Evolutionary conservation across 2,329 filamentous ascomycete species (phyloP).

Genomic region (Phaeophleospora eucalypticola): DNA sequence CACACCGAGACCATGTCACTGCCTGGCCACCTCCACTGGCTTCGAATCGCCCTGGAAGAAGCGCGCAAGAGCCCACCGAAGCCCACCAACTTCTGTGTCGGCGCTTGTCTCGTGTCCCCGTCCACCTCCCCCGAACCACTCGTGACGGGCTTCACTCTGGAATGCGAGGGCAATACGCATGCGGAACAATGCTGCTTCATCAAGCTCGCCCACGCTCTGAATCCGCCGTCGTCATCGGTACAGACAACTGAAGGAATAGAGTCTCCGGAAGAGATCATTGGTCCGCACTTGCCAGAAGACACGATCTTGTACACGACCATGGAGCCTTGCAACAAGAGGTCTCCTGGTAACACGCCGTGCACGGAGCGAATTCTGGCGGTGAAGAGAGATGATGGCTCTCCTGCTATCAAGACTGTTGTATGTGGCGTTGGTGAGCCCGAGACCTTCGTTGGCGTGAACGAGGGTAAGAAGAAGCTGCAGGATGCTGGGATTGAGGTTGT

Average conservation of each 20-base stretch:
- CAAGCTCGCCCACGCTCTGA: conserved; percentile 54
- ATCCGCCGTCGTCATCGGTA: neutral
- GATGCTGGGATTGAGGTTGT: conserved; percentile 70
- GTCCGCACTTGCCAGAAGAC: conserved; percentile 48
- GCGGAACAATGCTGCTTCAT: conserved; percentile 88
- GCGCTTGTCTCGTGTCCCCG: conserved; percentile 64
- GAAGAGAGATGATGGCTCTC: conserved; percentile 45
- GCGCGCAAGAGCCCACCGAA: conserved; percentile 77
- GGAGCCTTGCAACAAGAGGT: conserved; percentile 72
- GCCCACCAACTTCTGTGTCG: conserved; percentile 89
- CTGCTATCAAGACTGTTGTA: conserved; percentile 71
- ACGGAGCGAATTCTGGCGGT: conserved; percentile 67
- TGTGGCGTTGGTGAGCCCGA: conserved; percentile 85
- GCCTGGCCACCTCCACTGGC: conserved; percentile 42
- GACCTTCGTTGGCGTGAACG: conserved; percentile 81
- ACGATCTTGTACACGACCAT: conserved; percentile 84
- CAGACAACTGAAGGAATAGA: conserved; percentile 9
- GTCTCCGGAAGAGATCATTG: conserved; percentile 52
- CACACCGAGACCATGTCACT: too few relatives aligned
- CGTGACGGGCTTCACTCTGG: conserved; percentile 83
- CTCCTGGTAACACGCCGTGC: conserved; percentile 72
- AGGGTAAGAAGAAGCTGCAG: conserved; percentile 66
- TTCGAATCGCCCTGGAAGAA: conserved; percentile 69
- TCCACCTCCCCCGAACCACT: conserved; percentile 52
- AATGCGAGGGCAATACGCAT: conserved; percentile 89